Base-by-base conservation (phyloP, 441 rosid species). In the Biscutella laevigata region DNA sequence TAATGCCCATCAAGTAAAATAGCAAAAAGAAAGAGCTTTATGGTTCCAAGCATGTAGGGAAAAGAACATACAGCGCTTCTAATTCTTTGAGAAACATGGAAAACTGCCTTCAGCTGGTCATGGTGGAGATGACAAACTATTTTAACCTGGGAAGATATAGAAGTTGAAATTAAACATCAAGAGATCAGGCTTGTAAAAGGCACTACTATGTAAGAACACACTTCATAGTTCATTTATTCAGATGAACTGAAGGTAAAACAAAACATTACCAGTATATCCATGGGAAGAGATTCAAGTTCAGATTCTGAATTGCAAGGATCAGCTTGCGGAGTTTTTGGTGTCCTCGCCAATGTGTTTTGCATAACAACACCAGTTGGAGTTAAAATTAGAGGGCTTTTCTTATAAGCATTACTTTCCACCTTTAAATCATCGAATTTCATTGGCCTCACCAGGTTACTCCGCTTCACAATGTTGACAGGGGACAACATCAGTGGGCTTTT, bases 61-160 rank as follows among this genome's bases (percentile, higher is more conserved):
- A 53, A 11, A 29, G 66, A 53, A 60, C 45, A 71, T 76, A 90
- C 98, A 49, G 96, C 96, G 54, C 51, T 78, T 67, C 95, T 80
- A 57, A 87, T 70, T 62, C 86, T 79, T 48, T 65, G 80, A 33
- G 92, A 87, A 45, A 87, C 98, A 71, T 90, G 98, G 67, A 90
- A 90, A 51, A 78, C 94, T 4, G 96, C 83, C 73, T 71, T 80
- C 59, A 90, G 77, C 68, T 87, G 88, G 66, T 90, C 98, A 76
- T 90, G 96, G 57, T 90, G 98, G 57, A 90, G 70, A 75, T 87
- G 88, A 57, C 98, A 87, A 1, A 90, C 82, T 56, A 86, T 75
- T 70, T 82, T 86, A 39, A 90, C 91, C 95, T 89, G 24, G 22
- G n/a, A 76, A 65, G 35, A 58, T 21, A 59, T 27, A 55, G 20